phyloP scores from a whole-genome alignment of 495 filamentous ascomycete species.

The Aspergillus biplanus region DNA sequence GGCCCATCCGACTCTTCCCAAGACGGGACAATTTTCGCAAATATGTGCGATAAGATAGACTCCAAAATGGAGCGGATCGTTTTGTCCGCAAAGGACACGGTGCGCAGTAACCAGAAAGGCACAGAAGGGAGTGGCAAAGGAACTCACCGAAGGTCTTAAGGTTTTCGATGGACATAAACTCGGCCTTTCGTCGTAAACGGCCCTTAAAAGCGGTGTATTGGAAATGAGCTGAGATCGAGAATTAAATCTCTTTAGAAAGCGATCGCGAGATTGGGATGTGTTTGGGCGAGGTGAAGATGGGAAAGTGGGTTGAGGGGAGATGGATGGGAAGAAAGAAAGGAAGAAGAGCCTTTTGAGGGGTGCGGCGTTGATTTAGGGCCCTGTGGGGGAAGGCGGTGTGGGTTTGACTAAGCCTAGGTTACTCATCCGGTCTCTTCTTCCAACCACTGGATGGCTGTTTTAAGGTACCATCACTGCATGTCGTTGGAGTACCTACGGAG shows the following conservation, averaged over 20 bases:
- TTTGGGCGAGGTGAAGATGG: slow-evolving; percentile 15
- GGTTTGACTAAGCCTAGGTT: slow-evolving; percentile 23
- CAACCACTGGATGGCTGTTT: background rate
- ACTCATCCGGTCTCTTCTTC: background rate
- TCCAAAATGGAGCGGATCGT: no score
- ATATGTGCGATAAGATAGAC: no score
- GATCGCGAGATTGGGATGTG: slow-evolving; percentile 28
- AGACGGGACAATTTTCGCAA: background rate
- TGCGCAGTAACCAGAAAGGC: slow-evolving; percentile 20
- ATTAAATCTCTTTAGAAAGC: slow-evolving; percentile 40
- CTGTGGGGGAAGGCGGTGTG: slow-evolving; percentile 47
- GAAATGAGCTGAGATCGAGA: slow-evolving; percentile 39
- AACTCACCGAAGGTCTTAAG: slow-evolving; percentile 97
- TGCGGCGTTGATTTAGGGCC: slow-evolving; percentile 26
- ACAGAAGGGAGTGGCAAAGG: slow-evolving; percentile 30
- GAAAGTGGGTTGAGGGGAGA: slow-evolving; percentile 20
- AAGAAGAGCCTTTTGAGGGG: slow-evolving; percentile 49
- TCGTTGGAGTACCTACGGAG: background rate
- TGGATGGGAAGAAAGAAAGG: slow-evolving; percentile 34
- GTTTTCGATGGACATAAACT: slow-evolving; percentile 99
- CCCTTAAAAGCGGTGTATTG: slow-evolving; percentile 48
- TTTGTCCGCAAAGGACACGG: background rate
- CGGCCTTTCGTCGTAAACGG: slow-evolving; percentile 51
- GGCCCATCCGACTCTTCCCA: background rate
- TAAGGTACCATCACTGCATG: background rate